Base-by-base conservation (phyloP, 768 basidiomycete genomes). In the Panellus pusillus region DNA sequence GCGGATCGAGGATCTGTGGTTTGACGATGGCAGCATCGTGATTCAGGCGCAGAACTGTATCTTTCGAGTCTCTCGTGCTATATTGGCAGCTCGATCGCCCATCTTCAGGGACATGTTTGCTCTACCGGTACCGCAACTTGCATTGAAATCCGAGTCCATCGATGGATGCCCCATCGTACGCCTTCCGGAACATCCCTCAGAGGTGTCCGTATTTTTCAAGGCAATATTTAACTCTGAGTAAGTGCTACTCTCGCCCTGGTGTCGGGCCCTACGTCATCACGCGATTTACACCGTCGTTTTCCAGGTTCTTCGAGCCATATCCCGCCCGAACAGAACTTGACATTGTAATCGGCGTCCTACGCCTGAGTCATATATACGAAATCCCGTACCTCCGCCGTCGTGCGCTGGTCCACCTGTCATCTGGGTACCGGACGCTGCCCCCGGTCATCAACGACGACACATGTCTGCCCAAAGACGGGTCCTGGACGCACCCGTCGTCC, bases 21-120 rank as follows among this genome's bases (percentile, higher is more conserved):
- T 55, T 15, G 27, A 44, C 24, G 48, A 55, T 20, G 54, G 54
- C 3, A 40, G 29, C 20, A n/a, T 55, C 15, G 38, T 50, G 3
- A 28, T 55, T 15, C 54, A 50, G 19, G 43, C 54, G 18, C 47
- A 28, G 24, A 45, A 45, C 19, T 17, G 14, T 14, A 47, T 29
- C 14, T 45, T 49, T 39, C 44, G 27, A 15, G 19, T 20, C 27
- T 29, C 24, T 29, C 27, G 28, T 13, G 46, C 19, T 6, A 9
- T 31, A 9, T 14, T 35, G 14, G 32, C 39, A 9, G n/a, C 39
- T 35, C 32, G 32, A 35, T 35, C 32, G 11, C 9, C 32, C 32
- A 14, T 35, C 32, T 35, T 35, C 32, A 35, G 14, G 32, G 32
- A 35, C 32, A 9, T 35, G 11, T 35, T 35, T 14, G 9, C 11